Evolutionary conservation across 768 basidiomycete genomes (phyloP).

Genomic region (Amanita rubescens): DNA sequence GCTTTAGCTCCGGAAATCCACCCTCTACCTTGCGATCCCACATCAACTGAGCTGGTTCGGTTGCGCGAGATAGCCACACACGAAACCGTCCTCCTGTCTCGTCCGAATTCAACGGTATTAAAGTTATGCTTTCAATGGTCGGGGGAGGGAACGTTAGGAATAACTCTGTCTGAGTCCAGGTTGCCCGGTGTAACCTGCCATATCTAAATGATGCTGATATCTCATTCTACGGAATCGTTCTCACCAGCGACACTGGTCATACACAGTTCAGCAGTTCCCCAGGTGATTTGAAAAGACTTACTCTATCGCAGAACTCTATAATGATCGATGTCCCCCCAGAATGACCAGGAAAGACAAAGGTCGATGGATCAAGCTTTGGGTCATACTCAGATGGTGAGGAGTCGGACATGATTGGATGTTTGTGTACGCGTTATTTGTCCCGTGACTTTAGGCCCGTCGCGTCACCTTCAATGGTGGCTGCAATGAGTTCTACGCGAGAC

Average conservation of each 20-base stretch:
- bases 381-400: not conserved
- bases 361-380: conserved; percentile 34
- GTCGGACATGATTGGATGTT: not conserved
- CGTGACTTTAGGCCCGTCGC: not conserved
- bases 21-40: conserved; percentile 93
- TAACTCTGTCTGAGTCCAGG: conserved; percentile 91
- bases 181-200: conserved; percentile 82
- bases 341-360: conserved; percentile 49
- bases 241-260: conserved; percentile 71
- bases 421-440: conserved; percentile 48
- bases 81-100: conserved; percentile 89
- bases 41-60: conserved; percentile 38
- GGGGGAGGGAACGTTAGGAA: conserved; percentile 88
- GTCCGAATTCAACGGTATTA: conserved; percentile 68
- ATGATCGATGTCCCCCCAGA: conserved; percentile 45
- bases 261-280: not conserved
- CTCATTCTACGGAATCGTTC: conserved; percentile 12
- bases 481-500: not conserved
- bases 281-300: conserved; percentile 28
- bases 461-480: not conserved
- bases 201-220: not conserved
- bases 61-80: conserved; percentile 63
- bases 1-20: conserved; percentile 88
- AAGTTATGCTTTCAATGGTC: conserved; percentile 51
- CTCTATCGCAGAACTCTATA: conserved; percentile 92